Evolutionary conservation across 257 asterid genomes (phyloP), one percentile per base, ranked within the genome.

Genomic region (Solanum piurae): DNA sequence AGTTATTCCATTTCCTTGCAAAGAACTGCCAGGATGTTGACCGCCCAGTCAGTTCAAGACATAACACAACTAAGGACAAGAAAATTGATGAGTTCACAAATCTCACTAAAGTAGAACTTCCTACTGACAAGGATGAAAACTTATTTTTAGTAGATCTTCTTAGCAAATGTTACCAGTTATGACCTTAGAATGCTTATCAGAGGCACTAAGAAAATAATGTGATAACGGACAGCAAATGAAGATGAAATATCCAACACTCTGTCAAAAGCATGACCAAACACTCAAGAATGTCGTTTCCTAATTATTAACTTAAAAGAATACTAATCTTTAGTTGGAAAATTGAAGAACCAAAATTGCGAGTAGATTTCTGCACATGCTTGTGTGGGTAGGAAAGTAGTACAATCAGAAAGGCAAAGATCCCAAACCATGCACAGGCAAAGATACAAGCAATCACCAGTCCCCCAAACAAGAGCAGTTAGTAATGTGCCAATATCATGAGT

Each of bases 1-100:
- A 9, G 93, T 92, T 72, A 97, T 95, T 87, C 92, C 94, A 87
- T 97, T 97, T 86, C 99, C 99, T 92, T 95, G 97, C 90, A 97
- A 87, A 86, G 96, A 93, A 87, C 99, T 97, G 95, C 89, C 86
- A 87, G 60, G 37, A 37, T 74, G 33, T 74, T 74, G 55, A 37
- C 83, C 18, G 21, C 83, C 20, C 55, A 74, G 55, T 74, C 5
- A 74, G 83, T 74, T 74, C 83, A 37, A 74, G 21, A 74, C 31
- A 21, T 37, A 74, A 37, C 83, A 74, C 83, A 74, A 74, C 52
- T 11, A 74, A 37, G 83, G 55, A 74, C 31, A 7, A 10, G 52
- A 74, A 37, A 37, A 37, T 37, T 74, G 83, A 37, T 74, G 25
- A 74, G 8, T 21, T 37, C 52, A 21, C 83, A 11, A 23, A 74